Evolutionary conservation across 2,329 filamentous ascomycete genomes (phyloP).

Genomic region (Cercospora sp.): DNA sequence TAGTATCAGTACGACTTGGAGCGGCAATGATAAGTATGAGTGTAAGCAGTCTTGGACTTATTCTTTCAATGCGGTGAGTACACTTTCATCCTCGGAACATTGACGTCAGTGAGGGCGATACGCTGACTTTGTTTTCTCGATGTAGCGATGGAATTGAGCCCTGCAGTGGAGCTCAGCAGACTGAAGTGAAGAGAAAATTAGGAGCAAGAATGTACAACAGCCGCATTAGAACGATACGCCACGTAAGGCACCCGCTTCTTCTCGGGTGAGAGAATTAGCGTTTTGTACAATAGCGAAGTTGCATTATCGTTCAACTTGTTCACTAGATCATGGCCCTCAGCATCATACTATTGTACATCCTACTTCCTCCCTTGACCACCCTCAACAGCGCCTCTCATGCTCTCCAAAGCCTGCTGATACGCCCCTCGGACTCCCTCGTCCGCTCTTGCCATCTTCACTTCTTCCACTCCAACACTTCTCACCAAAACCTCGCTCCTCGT

Average conservation of each 20-base stretch:
- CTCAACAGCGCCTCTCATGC: conserved; percentile 61
- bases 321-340: neutral
- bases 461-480: conserved; percentile 49
- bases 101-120: neutral
- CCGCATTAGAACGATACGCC: too few species aligned
- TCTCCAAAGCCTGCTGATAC: conserved; percentile 59
- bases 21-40: conserved; percentile 27
- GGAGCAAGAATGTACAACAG: too few species aligned
- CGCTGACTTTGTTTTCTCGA: neutral
- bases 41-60: conserved; percentile 31
- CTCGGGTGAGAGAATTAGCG: too few species aligned
- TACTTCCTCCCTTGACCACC: neutral
- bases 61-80: conserved; percentile 3
- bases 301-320: neutral
- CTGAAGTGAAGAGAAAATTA: neutral
- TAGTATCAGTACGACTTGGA: conserved; percentile 20
- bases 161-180: neutral
- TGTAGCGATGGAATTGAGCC: neutral
- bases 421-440: conserved; percentile 37
- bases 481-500: conserved; percentile 57
- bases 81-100: rapidly evolving
- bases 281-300: neutral
- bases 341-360: too few species aligned
- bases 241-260: too few species aligned
- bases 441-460: conserved; percentile 33